Base-by-base conservation (phyloP, 352 stramenopile species). In the Globisporangium iwayamae region DNA sequence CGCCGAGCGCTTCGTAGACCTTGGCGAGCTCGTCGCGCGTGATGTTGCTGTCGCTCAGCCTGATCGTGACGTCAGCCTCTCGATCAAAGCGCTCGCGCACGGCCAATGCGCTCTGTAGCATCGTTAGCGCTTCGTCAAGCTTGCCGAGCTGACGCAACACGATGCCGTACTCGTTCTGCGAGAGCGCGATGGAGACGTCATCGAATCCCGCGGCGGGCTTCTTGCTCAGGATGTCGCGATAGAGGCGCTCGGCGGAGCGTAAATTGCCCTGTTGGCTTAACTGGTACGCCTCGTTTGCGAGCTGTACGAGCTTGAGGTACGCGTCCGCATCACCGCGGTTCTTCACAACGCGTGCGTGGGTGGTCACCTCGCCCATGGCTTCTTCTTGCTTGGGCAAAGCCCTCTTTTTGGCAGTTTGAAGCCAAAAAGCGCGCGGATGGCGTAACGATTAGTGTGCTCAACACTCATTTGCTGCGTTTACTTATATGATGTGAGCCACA, bases 21-120 rank as follows among this genome's bases (percentile, higher is more conserved):
- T 91, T 91, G 53, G 71, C 82, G 36, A 91, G 59, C 62, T 91
- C 79, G n/a, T 91, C 79, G 10, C 82, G 79, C 68, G 82, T 87
- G 51, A 87, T 57, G 53, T 88, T 89, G 18, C 76, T 75, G 66
- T 91, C 79, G n/a, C 74, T 70, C 22, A 87, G 66, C 20, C 73
- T 76, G 43, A 75, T 79, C 14, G 51, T 61, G 47, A 83, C 75
- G 9, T 62, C 71, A 1, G 56, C 53, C 14, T 70, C 58, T 43
- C 65, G 52, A 54, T 88, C 77, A 43, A 70, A 57, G 32, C 62
- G 66, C 38, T 87, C 78, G 13, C 79, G 78, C 59, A 83, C 71
- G 16, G 65, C 63, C 10, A 90, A 60, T 54, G 81, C 77, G n/a
- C 62, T 47, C 20, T 62, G 64, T 6, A 90, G 68, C 61, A 89